Conservation (phyloP, 306 rosid genomes). For the Casuarina equisetifolia region DNA sequence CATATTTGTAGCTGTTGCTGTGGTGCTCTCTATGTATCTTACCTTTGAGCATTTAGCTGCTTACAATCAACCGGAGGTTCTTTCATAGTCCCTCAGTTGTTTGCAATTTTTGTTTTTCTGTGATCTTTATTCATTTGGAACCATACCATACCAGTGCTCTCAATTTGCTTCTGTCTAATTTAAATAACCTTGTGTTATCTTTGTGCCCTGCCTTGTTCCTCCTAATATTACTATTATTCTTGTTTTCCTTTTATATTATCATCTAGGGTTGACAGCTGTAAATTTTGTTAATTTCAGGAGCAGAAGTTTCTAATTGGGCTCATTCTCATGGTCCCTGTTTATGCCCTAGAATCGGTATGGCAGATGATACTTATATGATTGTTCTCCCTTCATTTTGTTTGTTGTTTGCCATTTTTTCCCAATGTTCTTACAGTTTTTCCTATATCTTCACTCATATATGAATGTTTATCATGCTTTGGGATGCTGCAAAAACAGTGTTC, state of each 20-base stretch:
- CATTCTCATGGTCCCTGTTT: constrained; percentile 97
- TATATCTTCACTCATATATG: background rate
- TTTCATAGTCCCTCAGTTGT: constrained; percentile 22
- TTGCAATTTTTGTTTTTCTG: constrained; percentile 7
- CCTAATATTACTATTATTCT: background rate
- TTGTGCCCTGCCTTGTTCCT: background rate
- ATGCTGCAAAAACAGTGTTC: background rate
- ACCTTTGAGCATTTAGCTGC: constrained; percentile 89
- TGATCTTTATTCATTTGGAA: background rate
- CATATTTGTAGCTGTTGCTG: constrained; percentile 74
- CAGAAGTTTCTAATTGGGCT: constrained; percentile 98
- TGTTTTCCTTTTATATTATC: constrained; percentile 7
- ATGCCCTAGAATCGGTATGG: constrained; percentile 93
- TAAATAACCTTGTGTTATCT: constrained; percentile 13
- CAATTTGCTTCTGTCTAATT: constrained; percentile 5
- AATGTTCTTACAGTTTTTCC: background rate
- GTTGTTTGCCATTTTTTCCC: constrained; percentile 6
- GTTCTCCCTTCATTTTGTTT: constrained; percentile 1
- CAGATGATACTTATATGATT: constrained; percentile 5
- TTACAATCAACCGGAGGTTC: constrained; percentile 97
- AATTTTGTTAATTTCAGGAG: constrained; percentile 63
- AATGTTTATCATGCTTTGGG: background rate
- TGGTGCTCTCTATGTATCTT: constrained; percentile 82
- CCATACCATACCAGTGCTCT: background rate
- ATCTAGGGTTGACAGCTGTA: background rate